Conservation (phyloP, 192 early-diverging fungal species). For the Mortierella claussenii region DNA sequence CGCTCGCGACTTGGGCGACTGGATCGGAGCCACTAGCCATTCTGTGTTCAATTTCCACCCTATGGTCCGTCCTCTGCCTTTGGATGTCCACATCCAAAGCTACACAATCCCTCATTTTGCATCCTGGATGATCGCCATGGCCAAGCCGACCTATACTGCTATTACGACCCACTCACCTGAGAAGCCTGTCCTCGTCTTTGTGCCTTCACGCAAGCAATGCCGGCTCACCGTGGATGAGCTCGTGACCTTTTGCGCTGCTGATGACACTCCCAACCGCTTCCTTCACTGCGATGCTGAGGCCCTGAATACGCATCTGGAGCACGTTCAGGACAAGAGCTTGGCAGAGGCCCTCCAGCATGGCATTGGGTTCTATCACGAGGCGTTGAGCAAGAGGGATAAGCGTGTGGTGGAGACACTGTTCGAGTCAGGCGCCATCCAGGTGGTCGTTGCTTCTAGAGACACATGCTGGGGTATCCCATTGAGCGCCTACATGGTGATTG, state of each 20-base stretch:
- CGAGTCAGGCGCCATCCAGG: slow-evolving; percentile 80
- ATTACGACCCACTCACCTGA: slow-evolving; percentile 71
- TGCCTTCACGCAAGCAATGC: slow-evolving; percentile 89
- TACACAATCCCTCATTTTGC: slow-evolving; percentile 93
- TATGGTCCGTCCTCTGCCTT: slow-evolving; percentile 89
- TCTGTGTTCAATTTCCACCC: slow-evolving; percentile 96
- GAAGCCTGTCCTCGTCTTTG: slow-evolving; percentile 91
- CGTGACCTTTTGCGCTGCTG: slow-evolving; percentile 81
- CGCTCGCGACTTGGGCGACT: slow-evolving; percentile 97
- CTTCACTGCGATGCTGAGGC: slow-evolving; percentile 73
- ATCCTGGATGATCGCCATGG: slow-evolving; percentile 95
- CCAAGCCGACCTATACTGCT: slow-evolving; percentile 84
- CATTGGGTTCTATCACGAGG: slow-evolving; percentile 94
- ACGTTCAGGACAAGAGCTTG: slow-evolving; percentile 80
- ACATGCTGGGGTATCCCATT: slow-evolving; percentile 93
- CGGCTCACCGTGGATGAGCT: slow-evolving; percentile 89
- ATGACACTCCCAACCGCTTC: slow-evolving; percentile 80
- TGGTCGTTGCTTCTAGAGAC: slow-evolving; percentile 90
- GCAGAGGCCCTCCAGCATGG: slow-evolving; percentile 78
- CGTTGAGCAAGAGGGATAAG: slow-evolving; percentile 79
- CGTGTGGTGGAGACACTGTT: slow-evolving; percentile 80
- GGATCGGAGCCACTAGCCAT: slow-evolving; percentile 87
- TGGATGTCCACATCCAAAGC: slow-evolving; percentile 96
- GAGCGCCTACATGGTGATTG: slow-evolving; percentile 83
- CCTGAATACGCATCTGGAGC: slow-evolving; percentile 66